phyloP scores from a whole-genome alignment of 2,329 filamentous ascomycete genomes.

The Aspergillus awamori region DNA sequence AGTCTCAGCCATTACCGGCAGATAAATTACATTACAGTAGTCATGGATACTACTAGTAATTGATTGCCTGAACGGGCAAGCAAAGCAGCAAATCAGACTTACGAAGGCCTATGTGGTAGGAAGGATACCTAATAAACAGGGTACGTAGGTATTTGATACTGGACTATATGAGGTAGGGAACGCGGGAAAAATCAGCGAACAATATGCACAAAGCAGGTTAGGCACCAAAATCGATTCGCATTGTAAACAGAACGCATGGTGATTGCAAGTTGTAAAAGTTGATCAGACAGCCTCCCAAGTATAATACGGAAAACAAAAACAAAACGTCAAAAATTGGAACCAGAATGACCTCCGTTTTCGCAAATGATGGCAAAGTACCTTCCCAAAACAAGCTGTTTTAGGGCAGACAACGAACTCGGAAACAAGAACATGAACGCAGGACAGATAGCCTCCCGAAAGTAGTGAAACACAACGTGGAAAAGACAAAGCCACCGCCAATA shows the following conservation, averaged over 20 bases:
- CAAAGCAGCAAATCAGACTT: no score
- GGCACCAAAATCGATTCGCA: slow-evolving; percentile 7
- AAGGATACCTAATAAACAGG: no score
- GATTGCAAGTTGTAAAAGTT: slow-evolving; percentile 25
- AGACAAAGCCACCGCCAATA: slow-evolving; percentile 9
- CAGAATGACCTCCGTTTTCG: slow-evolving; percentile 19
- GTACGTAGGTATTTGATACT: not conserved
- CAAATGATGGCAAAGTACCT: slow-evolving; percentile 5
- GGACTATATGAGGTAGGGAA: not conserved
- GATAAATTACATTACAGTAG: no score
- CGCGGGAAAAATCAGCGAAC: not conserved
- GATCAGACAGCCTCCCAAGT: slow-evolving; percentile 47
- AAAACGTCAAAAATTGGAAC: not conserved
- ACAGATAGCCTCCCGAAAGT: slow-evolving; percentile 30
- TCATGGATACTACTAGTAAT: no score
- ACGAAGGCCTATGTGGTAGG: no score
- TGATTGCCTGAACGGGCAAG: no score
- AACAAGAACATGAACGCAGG: slow-evolving; percentile 20
- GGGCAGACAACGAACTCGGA: not conserved
- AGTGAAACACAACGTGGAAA: slow-evolving; percentile 16
- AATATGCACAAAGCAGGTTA: slow-evolving; percentile 17
- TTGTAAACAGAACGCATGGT: slow-evolving; percentile 8
- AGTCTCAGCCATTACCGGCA: no score
- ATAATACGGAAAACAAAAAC: slow-evolving; percentile 21
- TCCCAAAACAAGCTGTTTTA: slow-evolving; percentile 6